Conservation (phyloP, 257 asterid species). For the Solanum virginianum region DNA sequence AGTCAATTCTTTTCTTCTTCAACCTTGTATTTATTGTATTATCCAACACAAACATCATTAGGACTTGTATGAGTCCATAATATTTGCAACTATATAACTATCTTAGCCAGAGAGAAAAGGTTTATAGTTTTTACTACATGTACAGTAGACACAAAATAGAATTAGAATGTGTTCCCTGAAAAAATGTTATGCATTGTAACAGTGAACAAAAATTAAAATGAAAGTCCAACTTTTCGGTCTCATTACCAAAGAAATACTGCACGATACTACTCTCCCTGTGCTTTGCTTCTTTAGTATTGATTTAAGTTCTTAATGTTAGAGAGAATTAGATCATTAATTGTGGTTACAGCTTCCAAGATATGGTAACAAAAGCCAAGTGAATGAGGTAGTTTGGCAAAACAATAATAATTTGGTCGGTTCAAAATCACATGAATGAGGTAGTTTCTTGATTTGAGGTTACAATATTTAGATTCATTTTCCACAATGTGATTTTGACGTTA, state of each 20-base stretch:
- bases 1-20: background rate
- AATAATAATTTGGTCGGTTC: background rate
- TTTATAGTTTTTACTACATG: background rate
- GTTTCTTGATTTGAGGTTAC: background rate
- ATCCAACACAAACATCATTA: background rate
- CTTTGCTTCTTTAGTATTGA: background rate
- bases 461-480: background rate
- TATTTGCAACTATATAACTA: background rate
- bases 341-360: background rate
- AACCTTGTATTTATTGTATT: background rate
- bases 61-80: background rate
- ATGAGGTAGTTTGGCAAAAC: background rate
- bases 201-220: background rate
- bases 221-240: background rate
- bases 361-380: no score
- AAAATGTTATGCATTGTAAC: background rate
- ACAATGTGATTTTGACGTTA: background rate
- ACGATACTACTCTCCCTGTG: background rate
- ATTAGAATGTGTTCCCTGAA: background rate
- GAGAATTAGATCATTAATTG: background rate
- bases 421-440: background rate
- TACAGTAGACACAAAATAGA: background rate
- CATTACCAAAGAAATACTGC: background rate
- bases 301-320: background rate
- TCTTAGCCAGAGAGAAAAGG: background rate